Evolutionary conservation across 805 yeast genomes (phyloP).

Genomic region (Candida boleticola): DNA sequence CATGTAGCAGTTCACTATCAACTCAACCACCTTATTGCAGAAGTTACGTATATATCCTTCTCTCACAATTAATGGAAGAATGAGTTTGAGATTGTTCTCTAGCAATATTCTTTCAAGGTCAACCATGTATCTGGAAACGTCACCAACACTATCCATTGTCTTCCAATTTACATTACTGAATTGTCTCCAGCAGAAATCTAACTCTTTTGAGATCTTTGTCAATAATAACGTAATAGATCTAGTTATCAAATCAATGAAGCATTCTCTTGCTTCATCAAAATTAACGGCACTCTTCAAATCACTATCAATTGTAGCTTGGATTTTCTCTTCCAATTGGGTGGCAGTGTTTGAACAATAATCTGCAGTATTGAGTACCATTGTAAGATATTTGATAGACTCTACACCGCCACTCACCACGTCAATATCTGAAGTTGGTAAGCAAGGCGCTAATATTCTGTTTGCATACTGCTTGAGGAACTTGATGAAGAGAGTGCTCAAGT

Average conservation of each 20-base stretch:
- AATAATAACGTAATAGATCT: slow-evolving; percentile 55
- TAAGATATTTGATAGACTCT: slow-evolving; percentile 65
- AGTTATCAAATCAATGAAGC: slow-evolving; percentile 57
- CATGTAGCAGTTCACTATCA: slow-evolving; percentile 53
- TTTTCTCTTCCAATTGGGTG: slow-evolving; percentile 68
- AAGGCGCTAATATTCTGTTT: slow-evolving; percentile 29
- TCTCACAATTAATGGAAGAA: slow-evolving; percentile 60
- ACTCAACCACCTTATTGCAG: slow-evolving; percentile 73
- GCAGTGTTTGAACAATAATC: slow-evolving; percentile 83
- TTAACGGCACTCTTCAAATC: slow-evolving; percentile 37
- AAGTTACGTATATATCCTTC: slow-evolving; percentile 70
- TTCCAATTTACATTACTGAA: slow-evolving; percentile 76
- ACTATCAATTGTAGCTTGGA: slow-evolving; percentile 37
- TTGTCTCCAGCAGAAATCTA: slow-evolving; percentile 78
- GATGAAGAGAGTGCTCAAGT: slow-evolving; percentile 58
- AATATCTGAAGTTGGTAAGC: slow-evolving; percentile 38
- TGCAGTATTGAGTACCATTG: slow-evolving; percentile 80
- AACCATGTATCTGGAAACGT: slow-evolving; percentile 66
- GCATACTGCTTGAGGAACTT: slow-evolving; percentile 56
- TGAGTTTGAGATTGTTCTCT: slow-evolving; percentile 40
- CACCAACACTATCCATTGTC: slow-evolving; percentile 59
- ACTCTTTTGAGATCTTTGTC: slow-evolving; percentile 55
- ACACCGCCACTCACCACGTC: slow-evolving; percentile 30
- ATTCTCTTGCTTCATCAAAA: slow-evolving; percentile 56
- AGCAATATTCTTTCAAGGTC: slow-evolving; percentile 52